Evolutionary conservation across 768 basidiomycete genomes (phyloP).

Genomic region (Ephemerocybe angulata): DNA sequence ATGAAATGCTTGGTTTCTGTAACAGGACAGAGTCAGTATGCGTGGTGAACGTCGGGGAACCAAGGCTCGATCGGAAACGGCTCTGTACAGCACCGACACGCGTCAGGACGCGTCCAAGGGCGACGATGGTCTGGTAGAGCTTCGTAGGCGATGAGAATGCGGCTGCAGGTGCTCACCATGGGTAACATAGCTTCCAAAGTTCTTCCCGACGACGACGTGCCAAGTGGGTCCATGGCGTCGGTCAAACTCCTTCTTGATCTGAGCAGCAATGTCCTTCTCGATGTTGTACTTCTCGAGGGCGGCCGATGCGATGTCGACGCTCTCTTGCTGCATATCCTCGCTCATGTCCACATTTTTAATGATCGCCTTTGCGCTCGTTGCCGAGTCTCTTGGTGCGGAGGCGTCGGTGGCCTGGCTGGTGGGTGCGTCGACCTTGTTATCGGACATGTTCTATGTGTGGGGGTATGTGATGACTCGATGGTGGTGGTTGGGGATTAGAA

Average conservation of each 20-base stretch:
- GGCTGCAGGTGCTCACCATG: conserved; percentile 61
- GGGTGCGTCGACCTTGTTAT: conserved; percentile 1
- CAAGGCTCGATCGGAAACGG: not conserved
- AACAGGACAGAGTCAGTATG: conserved; percentile 13
- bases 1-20: conserved; percentile 98
- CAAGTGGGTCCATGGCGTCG: conserved; percentile 88
- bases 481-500: not conserved
- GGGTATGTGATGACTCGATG: not conserved
- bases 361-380: conserved; percentile 63
- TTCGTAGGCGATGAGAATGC: not conserved
- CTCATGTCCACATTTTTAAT: conserved; percentile 97
- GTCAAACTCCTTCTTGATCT: conserved; percentile 99
- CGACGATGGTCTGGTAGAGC: no score
- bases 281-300: conserved; percentile 90
- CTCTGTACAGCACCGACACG: not conserved
- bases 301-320: conserved; percentile 79
- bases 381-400: no score
- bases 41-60: not conserved
- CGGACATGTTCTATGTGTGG: conserved; percentile 1
- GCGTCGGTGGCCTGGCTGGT: conserved; percentile 1
- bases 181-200: conserved; percentile 97
- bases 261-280: conserved; percentile 97
- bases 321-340: conserved; percentile 95
- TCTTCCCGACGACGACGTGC: conserved; percentile 99
- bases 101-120: conserved; percentile 9